Percentiles rank a stretch among this genome's conserved stretches.
These are phyloP conservation scores for Malassezia obtusa DNA, from an alignment of 1,284 basidiomycete genomes.

Conservation along the genomic window DNA sequence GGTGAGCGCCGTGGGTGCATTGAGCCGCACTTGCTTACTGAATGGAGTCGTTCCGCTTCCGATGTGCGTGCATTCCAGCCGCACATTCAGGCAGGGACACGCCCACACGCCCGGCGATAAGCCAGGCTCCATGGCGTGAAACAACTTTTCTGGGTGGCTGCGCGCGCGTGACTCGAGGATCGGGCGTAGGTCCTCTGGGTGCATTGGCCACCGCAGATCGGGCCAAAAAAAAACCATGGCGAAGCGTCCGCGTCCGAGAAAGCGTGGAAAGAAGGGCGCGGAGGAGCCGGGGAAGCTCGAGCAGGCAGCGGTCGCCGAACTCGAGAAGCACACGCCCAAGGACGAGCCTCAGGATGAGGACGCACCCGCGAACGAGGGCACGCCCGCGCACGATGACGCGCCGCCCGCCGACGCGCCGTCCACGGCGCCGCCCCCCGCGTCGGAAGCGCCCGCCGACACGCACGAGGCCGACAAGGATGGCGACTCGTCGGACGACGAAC, in stretches of 20 bases:
- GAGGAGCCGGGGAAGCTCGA: background rate
- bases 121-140: background rate
- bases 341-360: background rate
- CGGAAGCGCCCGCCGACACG: background rate
- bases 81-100: conserved; percentile 8
- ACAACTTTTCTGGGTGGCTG: too few species aligned
- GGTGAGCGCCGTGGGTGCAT: background rate
- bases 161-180: background rate
- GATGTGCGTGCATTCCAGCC: background rate
- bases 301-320: background rate
- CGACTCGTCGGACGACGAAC: background rate
- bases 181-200: background rate
- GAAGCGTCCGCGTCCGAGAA: conserved; percentile 11
- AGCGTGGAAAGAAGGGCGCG: background rate
- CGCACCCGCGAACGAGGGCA: background rate
- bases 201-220: background rate
- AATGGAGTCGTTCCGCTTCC: background rate
- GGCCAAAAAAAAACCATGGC: conserved; percentile 9
- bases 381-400: background rate
- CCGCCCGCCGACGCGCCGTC: background rate
- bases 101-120: background rate
- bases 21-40: background rate
- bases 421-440: background rate
- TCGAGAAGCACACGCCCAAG: background rate
- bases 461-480: background rate